Percentiles rank a stretch among this genome's conserved stretches.
phyloP scores from a whole-genome alignment of 2,329 filamentous ascomycete genomes.

The Blastomyces parvus region DNA sequence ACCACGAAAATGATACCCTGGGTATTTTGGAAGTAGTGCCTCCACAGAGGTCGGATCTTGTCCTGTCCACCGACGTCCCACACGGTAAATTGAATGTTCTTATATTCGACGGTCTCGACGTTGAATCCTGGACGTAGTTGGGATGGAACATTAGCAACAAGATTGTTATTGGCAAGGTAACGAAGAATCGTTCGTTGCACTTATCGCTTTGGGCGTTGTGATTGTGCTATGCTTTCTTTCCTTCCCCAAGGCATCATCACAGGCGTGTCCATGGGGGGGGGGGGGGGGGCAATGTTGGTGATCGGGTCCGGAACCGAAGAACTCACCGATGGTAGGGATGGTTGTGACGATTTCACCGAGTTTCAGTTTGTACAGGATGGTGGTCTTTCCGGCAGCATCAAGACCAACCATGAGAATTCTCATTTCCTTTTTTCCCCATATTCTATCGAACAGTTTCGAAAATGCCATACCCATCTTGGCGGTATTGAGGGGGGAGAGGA shows the following conservation, averaged over 20 bases:
- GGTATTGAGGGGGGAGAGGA: slow-evolving; percentile 20
- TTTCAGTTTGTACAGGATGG: slow-evolving; percentile 99
- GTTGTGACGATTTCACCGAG: slow-evolving; percentile 93
- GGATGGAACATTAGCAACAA: slow-evolving; percentile 10
- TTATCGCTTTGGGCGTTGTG: not conserved
- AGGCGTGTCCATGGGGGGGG: not conserved
- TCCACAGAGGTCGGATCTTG: slow-evolving; percentile 99
- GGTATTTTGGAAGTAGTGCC: slow-evolving; percentile 99
- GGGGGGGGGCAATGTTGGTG: not conserved
- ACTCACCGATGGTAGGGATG: slow-evolving; percentile 91
- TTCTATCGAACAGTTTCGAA: slow-evolving; percentile 90
- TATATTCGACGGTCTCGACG: slow-evolving; percentile 99
- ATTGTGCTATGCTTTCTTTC: not conserved
- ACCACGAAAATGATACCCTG: slow-evolving; percentile 99
- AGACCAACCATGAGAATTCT: slow-evolving; percentile 99
- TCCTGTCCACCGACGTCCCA: slow-evolving; percentile 99
- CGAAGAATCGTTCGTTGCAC: not conserved
- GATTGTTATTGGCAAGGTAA: not conserved
- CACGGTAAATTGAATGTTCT: slow-evolving; percentile 99
- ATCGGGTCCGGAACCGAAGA: slow-evolving; percentile 15
- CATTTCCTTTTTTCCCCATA: slow-evolving; percentile 99
- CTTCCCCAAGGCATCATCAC: not conserved
- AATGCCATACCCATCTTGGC: slow-evolving; percentile 91
- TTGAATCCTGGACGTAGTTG: slow-evolving; percentile 65
- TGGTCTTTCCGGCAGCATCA: slow-evolving; percentile 99